These are phyloP conservation scores for Oryza meyeriana DNA, from an alignment of 176 grass and related monocot species.

Conservation along the genomic window DNA sequence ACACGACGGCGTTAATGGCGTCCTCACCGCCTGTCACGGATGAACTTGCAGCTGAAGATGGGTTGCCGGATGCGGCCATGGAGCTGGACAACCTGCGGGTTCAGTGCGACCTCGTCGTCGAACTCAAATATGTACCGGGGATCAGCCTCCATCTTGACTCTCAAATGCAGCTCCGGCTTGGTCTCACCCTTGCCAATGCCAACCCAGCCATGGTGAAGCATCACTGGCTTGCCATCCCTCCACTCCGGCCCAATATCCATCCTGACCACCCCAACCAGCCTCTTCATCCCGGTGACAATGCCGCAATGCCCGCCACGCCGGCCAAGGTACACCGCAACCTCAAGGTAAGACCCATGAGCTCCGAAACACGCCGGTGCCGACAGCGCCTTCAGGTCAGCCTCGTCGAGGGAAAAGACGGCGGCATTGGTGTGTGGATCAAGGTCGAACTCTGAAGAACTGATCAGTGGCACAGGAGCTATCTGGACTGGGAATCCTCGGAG, in stretches of 20 bases:
- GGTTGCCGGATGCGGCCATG: conserved; percentile 57
- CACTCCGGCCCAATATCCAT: conserved; percentile 59
- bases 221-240: conserved; percentile 52
- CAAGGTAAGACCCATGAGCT: conserved; percentile 33
- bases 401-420: conserved; percentile 75
- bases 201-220: conserved; percentile 75
- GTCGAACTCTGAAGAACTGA: conserved; percentile 46
- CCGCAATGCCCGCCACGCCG: conserved; percentile 29
- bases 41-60: conserved; percentile 96
- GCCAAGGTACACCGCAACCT: conserved; percentile 54
- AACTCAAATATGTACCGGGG: conserved; percentile 83
- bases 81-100: conserved; percentile 68
- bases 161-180: conserved; percentile 53
- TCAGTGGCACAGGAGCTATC: conserved; percentile 44
- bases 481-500: conserved; percentile 64
- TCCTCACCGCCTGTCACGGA: conserved; percentile 54
- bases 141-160: conserved; percentile 66
- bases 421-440: conserved; percentile 52
- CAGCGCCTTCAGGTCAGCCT: conserved; percentile 51
- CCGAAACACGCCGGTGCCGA: conserved; percentile 49
- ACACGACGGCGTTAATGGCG: background rate
- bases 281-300: conserved; percentile 32
- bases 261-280: conserved; percentile 58
- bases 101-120: conserved; percentile 58
- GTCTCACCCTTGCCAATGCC: conserved; percentile 46